Evolutionary conservation across 2,329 filamentous ascomycete species (phyloP), one percentile per base, ranked within the genome.

Genomic region (Didymella glomerata): DNA sequence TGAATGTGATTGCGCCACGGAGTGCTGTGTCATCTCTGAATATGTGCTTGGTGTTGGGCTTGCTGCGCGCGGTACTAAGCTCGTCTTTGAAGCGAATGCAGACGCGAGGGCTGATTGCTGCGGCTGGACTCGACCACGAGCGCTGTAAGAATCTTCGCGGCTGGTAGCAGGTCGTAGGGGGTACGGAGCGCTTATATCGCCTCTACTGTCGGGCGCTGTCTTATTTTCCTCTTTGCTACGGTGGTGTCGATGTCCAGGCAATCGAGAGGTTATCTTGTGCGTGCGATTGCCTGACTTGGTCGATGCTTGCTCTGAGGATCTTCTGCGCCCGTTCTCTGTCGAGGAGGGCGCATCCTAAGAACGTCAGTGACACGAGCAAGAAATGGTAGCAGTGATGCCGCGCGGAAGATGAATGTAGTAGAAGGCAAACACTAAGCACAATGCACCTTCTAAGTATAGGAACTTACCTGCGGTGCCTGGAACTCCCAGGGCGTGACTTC

Each of bases 401-500:
- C 44, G 44, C 18, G 46, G 41, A 45, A 32, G 18, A 34, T 36
- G 14, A 30, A 11, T 18, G 45, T 14, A 5, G 45, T 14, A 5
- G 22, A 30, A 13, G 20, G 38, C 48, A 47, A 22, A 45, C 28
- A 18, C 24, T 18, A 40, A 14, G 42, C 14, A 30, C 22, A 20
- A 13, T 28, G 41, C 38, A 42, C 41, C 28, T 63, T 28, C 42
- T 36, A 27, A 54, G 47, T 32, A 30, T 32, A 61, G 16, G 52
- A 47, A 70, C 88, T 82, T 77, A 91, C 89, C 81, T 91, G 86
- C 66, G 85, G 85, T 74, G 95, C 92, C 78, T 98, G 95, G 75
- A 95, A 98, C 62, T 96, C 85, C 84, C 97, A 99, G n/a, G 95
- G 95, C 38, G 96, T 95, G 57, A 99, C 93, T 78, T 98, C 94